phyloP scores from a whole-genome alignment of 1,284 basidiomycete genomes.

The Cryptococcus hybrid region DNA sequence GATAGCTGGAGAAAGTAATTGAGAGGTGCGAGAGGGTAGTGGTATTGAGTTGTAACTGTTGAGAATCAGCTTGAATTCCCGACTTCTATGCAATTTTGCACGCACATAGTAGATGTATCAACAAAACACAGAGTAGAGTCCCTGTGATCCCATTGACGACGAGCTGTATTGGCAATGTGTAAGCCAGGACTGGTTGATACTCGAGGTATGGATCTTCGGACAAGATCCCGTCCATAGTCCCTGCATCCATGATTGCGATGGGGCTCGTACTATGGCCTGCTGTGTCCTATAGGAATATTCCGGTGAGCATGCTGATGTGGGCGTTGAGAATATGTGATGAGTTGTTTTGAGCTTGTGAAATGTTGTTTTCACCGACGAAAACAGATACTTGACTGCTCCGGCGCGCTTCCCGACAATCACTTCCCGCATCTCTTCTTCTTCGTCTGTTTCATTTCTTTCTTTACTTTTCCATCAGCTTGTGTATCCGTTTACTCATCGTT shows the following conservation, averaged over 20 bases:
- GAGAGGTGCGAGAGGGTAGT: conserved; percentile 86
- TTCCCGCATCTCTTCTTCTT: not conserved
- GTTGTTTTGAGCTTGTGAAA: not conserved
- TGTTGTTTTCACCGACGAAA: not conserved
- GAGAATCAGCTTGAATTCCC: not conserved
- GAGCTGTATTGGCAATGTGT: conserved; percentile 88
- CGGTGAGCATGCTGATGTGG: not conserved
- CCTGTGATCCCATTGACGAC: conserved; percentile 82
- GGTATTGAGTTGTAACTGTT: conserved; percentile 84
- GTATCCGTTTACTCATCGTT: not conserved
- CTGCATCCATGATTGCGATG: not conserved
- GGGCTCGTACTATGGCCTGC: not conserved
- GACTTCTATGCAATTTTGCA: not conserved
- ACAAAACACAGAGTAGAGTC: conserved; percentile 80
- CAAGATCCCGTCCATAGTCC: not conserved
- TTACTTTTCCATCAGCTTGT: not conserved
- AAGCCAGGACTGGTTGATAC: conserved; percentile 73
- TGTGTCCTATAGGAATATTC: not conserved
- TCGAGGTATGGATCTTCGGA: conserved; percentile 66
- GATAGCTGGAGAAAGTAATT: conserved; percentile 89
- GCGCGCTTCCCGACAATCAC: not conserved
- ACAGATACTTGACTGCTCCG: not conserved
- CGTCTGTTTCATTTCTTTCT: not conserved
- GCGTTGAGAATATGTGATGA: not conserved
- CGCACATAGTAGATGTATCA: conserved; percentile 78